A percentile compares a stretch with the other conserved stretches of the same genome.
Evolutionary conservation across 345 rosid genomes (phyloP).

Genomic region (Garcia nutans): DNA sequence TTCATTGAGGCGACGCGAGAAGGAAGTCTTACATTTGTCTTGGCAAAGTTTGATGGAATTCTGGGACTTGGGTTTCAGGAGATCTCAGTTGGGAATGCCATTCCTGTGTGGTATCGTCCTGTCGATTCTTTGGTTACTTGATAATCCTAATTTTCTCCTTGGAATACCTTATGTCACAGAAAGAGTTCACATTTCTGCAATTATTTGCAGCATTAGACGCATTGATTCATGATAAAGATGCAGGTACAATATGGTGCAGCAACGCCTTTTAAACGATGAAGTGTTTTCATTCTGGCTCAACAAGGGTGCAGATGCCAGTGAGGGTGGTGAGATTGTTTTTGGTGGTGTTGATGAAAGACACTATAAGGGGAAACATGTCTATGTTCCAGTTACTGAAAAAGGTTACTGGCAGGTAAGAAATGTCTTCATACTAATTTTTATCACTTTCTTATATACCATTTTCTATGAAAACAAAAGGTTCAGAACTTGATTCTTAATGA

Average conservation of each 20-base stretch:
- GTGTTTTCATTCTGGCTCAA: constrained; percentile 83
- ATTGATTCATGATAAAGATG: constrained; percentile 7
- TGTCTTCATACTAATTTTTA: neutral
- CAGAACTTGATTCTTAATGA: constrained; percentile 10
- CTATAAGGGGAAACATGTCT: constrained; percentile 66
- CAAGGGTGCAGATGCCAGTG: constrained; percentile 42
- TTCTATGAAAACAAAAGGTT: neutral
- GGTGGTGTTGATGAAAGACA: constrained; percentile 71
- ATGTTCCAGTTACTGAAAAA: constrained; percentile 59
- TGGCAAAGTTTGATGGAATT: constrained; percentile 78
- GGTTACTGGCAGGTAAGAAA: constrained; percentile 82
- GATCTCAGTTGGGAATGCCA: constrained; percentile 60
- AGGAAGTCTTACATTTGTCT: constrained; percentile 49
- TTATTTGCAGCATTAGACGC: neutral
- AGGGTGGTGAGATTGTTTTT: constrained; percentile 81
- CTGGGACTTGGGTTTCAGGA: constrained; percentile 81
- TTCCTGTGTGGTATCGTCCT: constrained; percentile 60
- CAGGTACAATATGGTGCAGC: constrained; percentile 74
- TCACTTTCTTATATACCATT: neutral
- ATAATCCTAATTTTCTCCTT: neutral
- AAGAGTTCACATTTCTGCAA: neutral
- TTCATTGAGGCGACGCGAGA: constrained; percentile 74
- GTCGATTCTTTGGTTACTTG: neutral
- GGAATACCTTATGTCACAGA: neutral
- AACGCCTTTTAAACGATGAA: constrained; percentile 49